Percentiles rank a stretch among this genome's conserved stretches.
These are phyloP conservation scores for Gracilaria gracilis DNA, from an alignment of 23 red algal genomes.

Conservation along the genomic window DNA sequence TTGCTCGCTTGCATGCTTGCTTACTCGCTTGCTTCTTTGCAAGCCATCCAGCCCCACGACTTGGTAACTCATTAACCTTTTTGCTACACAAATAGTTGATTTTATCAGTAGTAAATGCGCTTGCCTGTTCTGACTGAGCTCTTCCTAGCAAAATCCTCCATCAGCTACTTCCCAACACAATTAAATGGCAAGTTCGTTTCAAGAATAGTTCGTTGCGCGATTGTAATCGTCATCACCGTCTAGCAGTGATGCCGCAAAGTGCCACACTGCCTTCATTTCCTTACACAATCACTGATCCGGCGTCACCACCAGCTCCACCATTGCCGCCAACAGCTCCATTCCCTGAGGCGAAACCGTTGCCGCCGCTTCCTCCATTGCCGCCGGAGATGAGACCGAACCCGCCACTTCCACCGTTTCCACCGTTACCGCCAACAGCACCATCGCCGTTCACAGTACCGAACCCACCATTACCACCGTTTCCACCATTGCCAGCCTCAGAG, in stretches of 20 bases:
- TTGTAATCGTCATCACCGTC: slow-evolving; percentile 38
- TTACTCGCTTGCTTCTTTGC: background rate
- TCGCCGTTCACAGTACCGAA: slow-evolving; percentile 29
- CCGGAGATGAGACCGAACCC: background rate
- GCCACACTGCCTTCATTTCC: background rate
- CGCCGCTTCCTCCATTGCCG: slow-evolving; percentile 20
- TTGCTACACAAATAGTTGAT: slow-evolving; percentile 27
- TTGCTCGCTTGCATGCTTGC: too few relatives aligned
- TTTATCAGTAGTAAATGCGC: slow-evolving; percentile 27
- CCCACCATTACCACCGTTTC: slow-evolving; percentile 24
- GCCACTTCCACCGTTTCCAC: slow-evolving; percentile 13
- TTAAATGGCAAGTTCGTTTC: background rate
- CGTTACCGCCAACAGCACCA: slow-evolving; percentile 20
- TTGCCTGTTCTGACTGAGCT: background rate
- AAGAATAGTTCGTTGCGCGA: slow-evolving; percentile 23
- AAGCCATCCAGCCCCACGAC: too few relatives aligned
- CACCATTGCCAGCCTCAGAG: slow-evolving; percentile 18
- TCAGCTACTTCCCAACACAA: background rate
- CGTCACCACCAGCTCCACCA: slow-evolving; percentile 35
- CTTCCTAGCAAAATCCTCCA: background rate
- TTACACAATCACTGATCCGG: slow-evolving; percentile 31
- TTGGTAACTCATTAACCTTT: background rate
- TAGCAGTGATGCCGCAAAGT: slow-evolving; percentile 19
- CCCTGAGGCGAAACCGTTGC: slow-evolving; percentile 15
- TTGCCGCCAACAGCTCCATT: slow-evolving; percentile 24